A percentile compares a stretch with the other conserved stretches of the same genome.
phyloP scores from a whole-genome alignment of 768 basidiomycete species.

The Daedaleopsis sinensis region DNA sequence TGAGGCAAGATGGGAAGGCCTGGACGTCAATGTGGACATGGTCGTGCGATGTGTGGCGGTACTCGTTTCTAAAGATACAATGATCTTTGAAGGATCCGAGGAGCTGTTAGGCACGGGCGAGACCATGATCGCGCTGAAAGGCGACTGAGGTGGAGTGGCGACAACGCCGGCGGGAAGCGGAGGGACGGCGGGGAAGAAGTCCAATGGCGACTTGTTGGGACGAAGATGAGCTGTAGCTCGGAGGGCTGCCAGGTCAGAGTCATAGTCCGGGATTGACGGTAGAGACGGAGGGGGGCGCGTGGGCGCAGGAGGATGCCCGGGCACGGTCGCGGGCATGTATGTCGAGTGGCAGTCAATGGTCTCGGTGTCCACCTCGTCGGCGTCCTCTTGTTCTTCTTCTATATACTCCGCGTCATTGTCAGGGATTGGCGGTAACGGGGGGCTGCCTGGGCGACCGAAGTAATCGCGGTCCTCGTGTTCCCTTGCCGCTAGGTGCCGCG shows the following conservation, averaged over 20 bases:
- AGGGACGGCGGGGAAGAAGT: constrained; percentile 50
- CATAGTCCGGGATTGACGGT: constrained; percentile 19
- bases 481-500: constrained; percentile 1
- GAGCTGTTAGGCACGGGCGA: constrained; percentile 44
- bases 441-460: constrained; percentile 11
- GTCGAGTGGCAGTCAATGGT: constrained; percentile 38
- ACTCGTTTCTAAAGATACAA: constrained; percentile 76
- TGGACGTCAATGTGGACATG: constrained; percentile 64
- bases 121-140: constrained; percentile 70
- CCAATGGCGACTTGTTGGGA: constrained; percentile 24
- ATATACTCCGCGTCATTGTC: constrained; percentile 14
- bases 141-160: constrained; percentile 48
- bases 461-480: constrained; percentile 9
- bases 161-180: constrained; percentile 50
- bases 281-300: constrained; percentile 35
- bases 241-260: constrained; percentile 19
- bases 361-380: constrained; percentile 27
- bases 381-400: constrained; percentile 22
- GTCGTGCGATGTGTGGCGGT: constrained; percentile 69
- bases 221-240: constrained; percentile 26
- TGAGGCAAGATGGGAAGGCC: constrained; percentile 64
- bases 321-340: constrained; percentile 52
- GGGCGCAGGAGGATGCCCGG: constrained; percentile 32
- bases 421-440: constrained; percentile 28
- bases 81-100: constrained; percentile 60